Evolutionary conservation across 257 asterid genomes (phyloP).

Genomic region (Lantana camara): DNA sequence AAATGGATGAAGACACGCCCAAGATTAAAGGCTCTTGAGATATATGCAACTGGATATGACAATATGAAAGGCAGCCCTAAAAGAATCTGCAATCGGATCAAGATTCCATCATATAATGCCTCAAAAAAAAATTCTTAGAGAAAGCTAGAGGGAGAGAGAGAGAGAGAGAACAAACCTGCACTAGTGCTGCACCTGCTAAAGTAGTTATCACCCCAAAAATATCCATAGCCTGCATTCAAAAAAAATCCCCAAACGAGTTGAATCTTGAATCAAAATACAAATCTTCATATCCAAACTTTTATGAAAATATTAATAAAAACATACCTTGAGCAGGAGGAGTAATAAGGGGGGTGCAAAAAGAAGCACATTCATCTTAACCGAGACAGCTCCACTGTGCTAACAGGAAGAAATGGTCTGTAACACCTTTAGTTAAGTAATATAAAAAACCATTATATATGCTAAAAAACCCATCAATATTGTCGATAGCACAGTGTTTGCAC

Average conservation of each 20-base stretch:
- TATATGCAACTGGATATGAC: constrained; percentile 56
- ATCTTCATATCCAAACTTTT: neutral
- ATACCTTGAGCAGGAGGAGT: constrained; percentile 72
- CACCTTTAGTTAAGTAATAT: constrained; percentile 30
- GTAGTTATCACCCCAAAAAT: constrained; percentile 68
- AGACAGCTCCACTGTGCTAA: constrained; percentile 71
- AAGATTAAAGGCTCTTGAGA: constrained; percentile 72
- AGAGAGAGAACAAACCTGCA: constrained; percentile 55
- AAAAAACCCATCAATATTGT: neutral
- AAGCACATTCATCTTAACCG: constrained; percentile 79
- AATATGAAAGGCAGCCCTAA: constrained; percentile 68
- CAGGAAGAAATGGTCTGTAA: constrained; percentile 36
- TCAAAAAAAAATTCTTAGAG: constrained; percentile 8
- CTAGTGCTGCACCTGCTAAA: constrained; percentile 75
- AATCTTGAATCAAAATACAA: constrained; percentile 2
- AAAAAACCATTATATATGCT: neutral
- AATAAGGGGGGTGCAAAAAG: constrained; percentile 69
- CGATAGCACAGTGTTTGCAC: constrained; percentile 32
- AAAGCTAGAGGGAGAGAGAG: neutral
- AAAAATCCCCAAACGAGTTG: constrained; percentile 1
- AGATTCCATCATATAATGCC: constrained; percentile 25
- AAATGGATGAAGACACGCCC: constrained; percentile 82
- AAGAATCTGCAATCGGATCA: constrained; percentile 53
- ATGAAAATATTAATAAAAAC: constrained; percentile 10
- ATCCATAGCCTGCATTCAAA: constrained; percentile 69